Conservation (phyloP, 495 filamentous ascomycete genomes). For the Penicillium egyptiacum region DNA sequence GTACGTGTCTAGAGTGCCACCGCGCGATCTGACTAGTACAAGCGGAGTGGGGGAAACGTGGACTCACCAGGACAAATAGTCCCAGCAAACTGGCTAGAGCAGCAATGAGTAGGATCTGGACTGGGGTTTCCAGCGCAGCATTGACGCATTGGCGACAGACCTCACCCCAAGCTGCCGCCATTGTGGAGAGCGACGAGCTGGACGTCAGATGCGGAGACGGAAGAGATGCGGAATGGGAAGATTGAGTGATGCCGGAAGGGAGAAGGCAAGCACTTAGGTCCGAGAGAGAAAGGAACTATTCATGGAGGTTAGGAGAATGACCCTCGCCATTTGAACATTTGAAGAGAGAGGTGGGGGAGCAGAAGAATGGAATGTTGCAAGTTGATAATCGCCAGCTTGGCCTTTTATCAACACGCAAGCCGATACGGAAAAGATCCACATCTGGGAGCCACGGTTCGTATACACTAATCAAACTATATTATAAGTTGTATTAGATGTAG, state of each 20-base stretch:
- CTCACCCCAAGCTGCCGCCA: conserved; percentile 35
- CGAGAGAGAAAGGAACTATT: conserved; percentile 22
- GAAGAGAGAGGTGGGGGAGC: conserved; percentile 7
- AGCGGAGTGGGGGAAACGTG: not conserved
- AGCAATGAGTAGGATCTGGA: conserved; percentile 32
- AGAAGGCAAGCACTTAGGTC: conserved; percentile 36
- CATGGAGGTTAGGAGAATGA: conserved; percentile 6
- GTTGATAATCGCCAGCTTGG: conserved; percentile 44
- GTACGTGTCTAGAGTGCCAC: not conserved
- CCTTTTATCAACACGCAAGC: conserved; percentile 40
- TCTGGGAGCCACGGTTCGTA: conserved; percentile 8
- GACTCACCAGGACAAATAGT: conserved; percentile 41
- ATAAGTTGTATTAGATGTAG: not conserved
- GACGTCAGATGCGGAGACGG: conserved; percentile 11
- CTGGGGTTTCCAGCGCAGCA: conserved; percentile 31
- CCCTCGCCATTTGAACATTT: conserved; percentile 11
- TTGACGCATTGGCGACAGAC: conserved; percentile 40
- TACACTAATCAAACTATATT: not conserved
- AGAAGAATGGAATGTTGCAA: conserved; percentile 18
- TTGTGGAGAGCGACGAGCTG: conserved; percentile 20
- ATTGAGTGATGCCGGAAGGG: conserved; percentile 23
- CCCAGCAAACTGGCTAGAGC: conserved; percentile 33
- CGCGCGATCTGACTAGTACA: conserved; percentile 3
- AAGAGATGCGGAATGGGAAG: conserved; percentile 13
- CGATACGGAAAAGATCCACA: conserved; percentile 19